Base-by-base conservation (phyloP, 306 rosid species). In the Gleditsia sinensis region DNA sequence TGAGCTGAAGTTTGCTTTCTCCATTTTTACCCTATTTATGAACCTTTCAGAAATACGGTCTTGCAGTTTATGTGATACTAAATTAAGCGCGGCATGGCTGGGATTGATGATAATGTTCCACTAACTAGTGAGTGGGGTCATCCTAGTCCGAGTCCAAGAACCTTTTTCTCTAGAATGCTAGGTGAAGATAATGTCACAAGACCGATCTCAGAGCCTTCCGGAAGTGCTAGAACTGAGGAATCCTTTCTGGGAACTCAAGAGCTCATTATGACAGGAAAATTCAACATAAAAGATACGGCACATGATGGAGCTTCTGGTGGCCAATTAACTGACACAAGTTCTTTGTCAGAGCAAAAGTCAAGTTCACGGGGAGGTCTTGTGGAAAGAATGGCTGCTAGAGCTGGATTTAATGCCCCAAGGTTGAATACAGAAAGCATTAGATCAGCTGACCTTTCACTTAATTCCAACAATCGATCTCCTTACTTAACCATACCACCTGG, bases 321-420 rank as follows among this genome's bases (percentile, higher is more conserved):
- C 42, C 86, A 84, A 42, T 72, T 78, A 51, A 62, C 57, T 21
- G 84, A 75, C 12, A 2, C 49, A 12, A 58, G 82, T 72, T 82
- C 83, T 61, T 72, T 65, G 73, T 74, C 85, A 0, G 88, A 87
- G 32, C 83, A 82, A 27, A 89, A 81, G 62, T 78, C 79, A 19
- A 74, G 62, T 46, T 79, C 87, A 0, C 86, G 92, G 0, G 89
- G 87, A 16, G 93, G 97, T 42, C 97, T 91, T 48, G 88, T 82
- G 55, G 98, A 91, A 68, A 86, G 98, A 77, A 87, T 91, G 28
- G 98, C 98, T 49, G 97, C 96, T 48, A 81, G 98, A 77, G 89
- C 97, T 59, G 98, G 98, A 46, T 94, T 94, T 74, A 94, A 94
- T 83, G 98, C 98, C 65, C 98, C 98, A 0, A 88, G 91, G 85